Evolutionary conservation across 2,329 filamentous ascomycete genomes (phyloP).

Genomic region (Fusarium sp.): DNA sequence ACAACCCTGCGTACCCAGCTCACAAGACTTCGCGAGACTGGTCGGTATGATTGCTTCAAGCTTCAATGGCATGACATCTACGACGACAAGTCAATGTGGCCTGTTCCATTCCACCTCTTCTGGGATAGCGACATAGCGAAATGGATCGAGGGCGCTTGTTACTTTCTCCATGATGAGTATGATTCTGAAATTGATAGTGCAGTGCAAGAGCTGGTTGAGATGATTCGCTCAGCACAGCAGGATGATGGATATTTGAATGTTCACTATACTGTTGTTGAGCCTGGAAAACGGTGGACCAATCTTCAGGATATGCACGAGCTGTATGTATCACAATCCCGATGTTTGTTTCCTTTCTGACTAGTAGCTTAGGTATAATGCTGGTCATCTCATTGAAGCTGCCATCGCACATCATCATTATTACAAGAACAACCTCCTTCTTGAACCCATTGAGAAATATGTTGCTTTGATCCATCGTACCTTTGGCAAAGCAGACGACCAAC

Average conservation of each 20-base stretch:
- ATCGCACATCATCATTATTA: slow-evolving; percentile 67
- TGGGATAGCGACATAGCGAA: slow-evolving; percentile 61
- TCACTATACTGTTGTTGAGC: slow-evolving; percentile 71
- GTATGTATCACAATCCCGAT: slow-evolving; percentile 50
- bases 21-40: slow-evolving; percentile 62
- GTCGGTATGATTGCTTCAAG: slow-evolving; percentile 69
- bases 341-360: rapidly evolving
- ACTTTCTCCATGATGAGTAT: slow-evolving; percentile 17
- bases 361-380: slow-evolving; percentile 64
- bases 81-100: slow-evolving; percentile 63
- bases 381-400: slow-evolving; percentile 72
- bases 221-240: slow-evolving; percentile 69
- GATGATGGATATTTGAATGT: slow-evolving; percentile 73
- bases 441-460: slow-evolving; percentile 49
- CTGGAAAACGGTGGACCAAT: slow-evolving; percentile 67
- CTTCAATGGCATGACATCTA: slow-evolving; percentile 68
- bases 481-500: slow-evolving; percentile 62
- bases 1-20: slow-evolving; percentile 59
- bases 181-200: slow-evolving; percentile 31
- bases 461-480: slow-evolving; percentile 64
- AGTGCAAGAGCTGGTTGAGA: slow-evolving; percentile 63
- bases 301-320: slow-evolving; percentile 73
- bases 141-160: slow-evolving; percentile 39
- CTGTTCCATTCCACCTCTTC: slow-evolving; percentile 70
- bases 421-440: slow-evolving; percentile 63